phyloP scores from a whole-genome alignment of 2,329 filamentous ascomycete genomes.

The Aspergillus fructus region DNA sequence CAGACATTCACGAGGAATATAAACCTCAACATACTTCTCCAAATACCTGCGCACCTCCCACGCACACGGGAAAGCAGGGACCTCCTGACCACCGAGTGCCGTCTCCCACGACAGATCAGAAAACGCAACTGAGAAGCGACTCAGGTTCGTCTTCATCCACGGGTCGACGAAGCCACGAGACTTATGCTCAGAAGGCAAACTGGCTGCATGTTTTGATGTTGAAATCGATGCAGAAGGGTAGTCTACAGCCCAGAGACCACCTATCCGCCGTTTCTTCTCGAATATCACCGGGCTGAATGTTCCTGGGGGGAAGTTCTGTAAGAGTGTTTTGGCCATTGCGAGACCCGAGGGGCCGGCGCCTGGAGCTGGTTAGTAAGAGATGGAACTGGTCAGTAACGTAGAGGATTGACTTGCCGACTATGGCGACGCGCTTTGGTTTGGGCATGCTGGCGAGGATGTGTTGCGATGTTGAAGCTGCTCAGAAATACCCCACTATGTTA shows the following conservation, averaged over 20 bases:
- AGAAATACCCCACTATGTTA: too few relatives aligned
- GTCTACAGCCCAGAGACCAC: constrained; percentile 73
- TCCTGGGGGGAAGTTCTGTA: constrained; percentile 55
- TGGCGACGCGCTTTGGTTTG: constrained; percentile 50
- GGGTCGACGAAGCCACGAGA: constrained; percentile 52
- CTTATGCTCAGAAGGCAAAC: too few relatives aligned
- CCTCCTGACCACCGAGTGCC: constrained; percentile 38
- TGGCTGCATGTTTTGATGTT: too few relatives aligned
- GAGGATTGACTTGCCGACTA: constrained; percentile 45
- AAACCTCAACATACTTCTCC: constrained; percentile 60
- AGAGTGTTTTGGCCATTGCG: constrained; percentile 70
- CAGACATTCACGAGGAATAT: constrained; percentile 50
- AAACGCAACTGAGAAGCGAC: constrained; percentile 66
- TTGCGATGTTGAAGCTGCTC: not conserved
- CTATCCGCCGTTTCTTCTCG: constrained; percentile 64
- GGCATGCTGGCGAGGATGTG: constrained; percentile 6
- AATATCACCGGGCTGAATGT: constrained; percentile 69
- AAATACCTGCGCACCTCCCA: constrained; percentile 77
- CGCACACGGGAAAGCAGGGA: constrained; percentile 69
- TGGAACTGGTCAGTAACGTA: not conserved
- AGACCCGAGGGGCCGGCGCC: constrained; percentile 69
- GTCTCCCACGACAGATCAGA: constrained; percentile 68
- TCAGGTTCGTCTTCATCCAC: constrained; percentile 64
- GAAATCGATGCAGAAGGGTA: constrained; percentile 33
- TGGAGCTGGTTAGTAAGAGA: constrained; percentile 28